Percentiles rank a stretch among this genome's conserved stretches.
Conservation (phyloP, 2,329 filamentous ascomycete species). For the Fusarium algeriense region DNA sequence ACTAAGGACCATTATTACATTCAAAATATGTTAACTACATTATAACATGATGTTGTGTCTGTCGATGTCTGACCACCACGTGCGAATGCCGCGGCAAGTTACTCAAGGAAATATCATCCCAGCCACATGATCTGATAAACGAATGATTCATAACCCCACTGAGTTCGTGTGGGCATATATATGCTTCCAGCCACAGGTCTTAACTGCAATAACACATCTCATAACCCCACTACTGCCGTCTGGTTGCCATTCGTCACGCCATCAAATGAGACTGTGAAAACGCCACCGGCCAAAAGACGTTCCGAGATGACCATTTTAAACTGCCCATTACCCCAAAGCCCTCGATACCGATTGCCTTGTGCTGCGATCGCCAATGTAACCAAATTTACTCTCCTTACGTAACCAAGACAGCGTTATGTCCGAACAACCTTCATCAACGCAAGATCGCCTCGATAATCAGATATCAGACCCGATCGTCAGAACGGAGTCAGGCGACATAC, state of each 20-base stretch:
- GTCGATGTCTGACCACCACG: no score
- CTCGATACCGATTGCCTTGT: accelerated
- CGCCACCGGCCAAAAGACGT: no score
- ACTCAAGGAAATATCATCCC: accelerated
- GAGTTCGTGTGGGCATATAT: neutral
- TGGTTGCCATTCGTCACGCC: neutral
- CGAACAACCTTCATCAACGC: neutral
- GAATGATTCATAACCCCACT: neutral
- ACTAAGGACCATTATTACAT: no score
- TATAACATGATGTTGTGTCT: neutral
- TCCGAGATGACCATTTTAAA: neutral
- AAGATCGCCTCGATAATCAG: neutral
- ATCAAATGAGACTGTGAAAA: accelerated
- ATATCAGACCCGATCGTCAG: neutral
- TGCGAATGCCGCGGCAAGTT: no score
- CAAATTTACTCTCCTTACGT: accelerated
- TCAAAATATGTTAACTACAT: no score
- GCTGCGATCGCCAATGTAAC: accelerated
- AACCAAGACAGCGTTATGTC: neutral
- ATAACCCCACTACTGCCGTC: neutral
- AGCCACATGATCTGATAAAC: neutral
- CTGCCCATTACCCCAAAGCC: no score
- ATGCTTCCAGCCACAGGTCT: neutral
- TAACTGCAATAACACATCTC: neutral
- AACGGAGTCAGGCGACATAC: neutral